Conservation (phyloP, 2,329 filamentous ascomycete species). For the Colletotrichum kahawae region DNA sequence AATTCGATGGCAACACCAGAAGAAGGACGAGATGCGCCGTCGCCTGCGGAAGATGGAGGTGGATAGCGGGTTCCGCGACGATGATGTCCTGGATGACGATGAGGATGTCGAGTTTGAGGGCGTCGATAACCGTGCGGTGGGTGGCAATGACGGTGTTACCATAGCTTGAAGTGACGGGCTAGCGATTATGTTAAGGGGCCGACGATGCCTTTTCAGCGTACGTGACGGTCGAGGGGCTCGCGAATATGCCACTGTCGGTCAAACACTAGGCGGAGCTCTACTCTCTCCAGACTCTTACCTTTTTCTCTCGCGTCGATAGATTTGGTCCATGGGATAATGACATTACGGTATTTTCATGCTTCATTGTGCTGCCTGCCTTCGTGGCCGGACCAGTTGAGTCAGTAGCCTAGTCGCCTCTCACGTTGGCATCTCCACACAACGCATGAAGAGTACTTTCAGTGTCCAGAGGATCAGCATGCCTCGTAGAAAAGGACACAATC, state of each 20-base stretch:
- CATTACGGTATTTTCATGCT: constrained; percentile 11
- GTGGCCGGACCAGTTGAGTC: background rate
- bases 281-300: background rate
- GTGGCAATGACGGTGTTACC: constrained; percentile 11
- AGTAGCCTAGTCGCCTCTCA: background rate
- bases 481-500: background rate
- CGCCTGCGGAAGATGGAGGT: constrained; percentile 74
- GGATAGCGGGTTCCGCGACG: constrained; percentile 80
- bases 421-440: background rate
- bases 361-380: background rate
- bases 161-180: background rate
- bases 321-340: constrained; percentile 5
- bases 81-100: constrained; percentile 65
- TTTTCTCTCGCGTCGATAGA: background rate
- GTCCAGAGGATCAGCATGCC: background rate
- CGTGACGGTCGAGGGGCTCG: background rate
- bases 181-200: background rate
- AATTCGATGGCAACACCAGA: constrained; percentile 86
- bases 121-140: constrained; percentile 34
- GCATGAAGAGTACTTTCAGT: background rate
- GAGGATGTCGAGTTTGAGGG: constrained; percentile 48
- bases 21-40: constrained; percentile 82
- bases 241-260: background rate
- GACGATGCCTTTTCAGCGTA: background rate
- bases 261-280: background rate